phyloP scores from a whole-genome alignment of 345 rosid genomes.

The Eucalyptus leucophloia region DNA sequence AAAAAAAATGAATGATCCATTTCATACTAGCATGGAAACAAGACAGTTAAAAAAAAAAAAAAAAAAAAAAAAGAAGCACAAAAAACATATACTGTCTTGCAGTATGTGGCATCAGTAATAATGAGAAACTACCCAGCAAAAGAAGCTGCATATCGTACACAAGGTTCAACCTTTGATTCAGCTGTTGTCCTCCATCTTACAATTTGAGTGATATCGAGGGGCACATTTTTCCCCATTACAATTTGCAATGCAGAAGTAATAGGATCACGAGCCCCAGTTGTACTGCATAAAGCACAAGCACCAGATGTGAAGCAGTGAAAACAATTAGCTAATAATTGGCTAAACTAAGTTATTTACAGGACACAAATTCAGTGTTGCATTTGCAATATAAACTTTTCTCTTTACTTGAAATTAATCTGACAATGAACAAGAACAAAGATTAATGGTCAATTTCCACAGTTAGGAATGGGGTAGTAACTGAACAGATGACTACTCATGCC shows the following conservation, averaged over 20 bases:
- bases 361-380: neutral
- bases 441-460: neutral
- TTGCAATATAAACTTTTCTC: neutral
- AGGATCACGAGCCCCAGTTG: constrained; percentile 94
- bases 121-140: constrained; percentile 80
- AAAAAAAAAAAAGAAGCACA: neutral
- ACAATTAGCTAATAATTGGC: neutral
- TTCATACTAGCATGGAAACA: neutral
- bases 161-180: constrained; percentile 55
- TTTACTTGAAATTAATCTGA: neutral
- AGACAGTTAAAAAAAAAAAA: neutral
- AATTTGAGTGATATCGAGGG: constrained; percentile 86
- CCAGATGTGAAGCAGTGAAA: neutral
- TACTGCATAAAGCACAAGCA: constrained; percentile 32
- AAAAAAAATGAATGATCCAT: neutral
- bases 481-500: neutral
- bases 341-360: neutral
- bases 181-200: constrained; percentile 83
- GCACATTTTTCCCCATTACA: constrained; percentile 65
- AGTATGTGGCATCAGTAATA: neutral
- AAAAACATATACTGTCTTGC: neutral
- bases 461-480: neutral
- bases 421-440: neutral
- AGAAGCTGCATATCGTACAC: constrained; percentile 86
- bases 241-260: constrained; percentile 84